Evolutionary conservation across 805 yeast species (phyloP), one percentile per base, ranked within the genome.

Genomic region (Saccharomyces jurei): DNA sequence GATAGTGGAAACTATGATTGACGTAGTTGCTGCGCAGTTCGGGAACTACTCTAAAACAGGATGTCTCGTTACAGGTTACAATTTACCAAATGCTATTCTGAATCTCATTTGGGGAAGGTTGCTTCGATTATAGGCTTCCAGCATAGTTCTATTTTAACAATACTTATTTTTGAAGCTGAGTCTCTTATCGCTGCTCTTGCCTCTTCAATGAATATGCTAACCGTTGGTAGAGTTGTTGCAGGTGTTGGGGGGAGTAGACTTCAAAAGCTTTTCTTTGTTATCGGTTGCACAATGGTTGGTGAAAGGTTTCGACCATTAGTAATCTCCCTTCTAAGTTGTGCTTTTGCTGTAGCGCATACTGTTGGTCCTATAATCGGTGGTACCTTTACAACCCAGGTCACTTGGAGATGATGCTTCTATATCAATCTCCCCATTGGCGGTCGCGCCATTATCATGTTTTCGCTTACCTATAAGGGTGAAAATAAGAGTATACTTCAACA

Each of bases 371-470:
- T 83, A 44, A 63, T 84, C 26, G 89, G 89, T 13, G 89, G 89
- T 30, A 83, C 82, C 0, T 78, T 86, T 54, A 76, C 87, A 1
- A 69, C 80, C 2, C 71, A 77, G 51, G 81, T 76, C 4, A 70
- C 80, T n/a, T 86, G 90, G 90, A 74, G 90, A 62, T 84, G 90
- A 89, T 81, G 88, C 61, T 86, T 84, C 64, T 86, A 81, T 68
- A 74, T 86, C 58, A 86, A 85, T 66, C 66, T 86, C 36, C 88
- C 89, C 2, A 67, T 84, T 36, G 87, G 87, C 17, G 89, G 85
- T 1, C 30, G 59, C 11, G 69, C 68, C 5, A 48, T 60, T 25
- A 46, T 55, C 2, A 25, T 62, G 27, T 62, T 66, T 41, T 31
- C 53, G 1, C 2, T 54, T 9, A 56, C 59, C 41, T 63, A 64